Conservation (phyloP, 2,329 filamentous ascomycete genomes). For the Fusarium irregulare region DNA sequence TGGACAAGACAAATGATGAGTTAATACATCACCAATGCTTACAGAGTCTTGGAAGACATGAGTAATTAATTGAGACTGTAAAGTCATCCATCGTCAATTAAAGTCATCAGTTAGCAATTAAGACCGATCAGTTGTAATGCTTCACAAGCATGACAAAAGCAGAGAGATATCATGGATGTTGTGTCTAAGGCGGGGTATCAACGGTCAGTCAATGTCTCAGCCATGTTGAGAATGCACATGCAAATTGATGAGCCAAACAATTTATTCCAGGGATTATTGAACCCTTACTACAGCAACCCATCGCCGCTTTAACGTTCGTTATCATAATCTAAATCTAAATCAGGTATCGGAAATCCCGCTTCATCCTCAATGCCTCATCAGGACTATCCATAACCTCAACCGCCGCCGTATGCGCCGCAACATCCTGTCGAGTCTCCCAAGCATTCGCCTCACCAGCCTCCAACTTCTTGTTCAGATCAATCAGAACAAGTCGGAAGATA, state of each 20-base stretch:
- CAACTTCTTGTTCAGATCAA: constrained; percentile 60
- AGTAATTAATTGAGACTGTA: background rate
- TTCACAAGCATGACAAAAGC: too few relatives aligned
- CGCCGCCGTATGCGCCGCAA: constrained; percentile 55
- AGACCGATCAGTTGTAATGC: constrained; percentile 3
- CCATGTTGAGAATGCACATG: constrained; percentile 12
- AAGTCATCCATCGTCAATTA: background rate
- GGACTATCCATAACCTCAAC: constrained; percentile 55
- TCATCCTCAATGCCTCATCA: constrained; percentile 59
- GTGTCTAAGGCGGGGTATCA: constrained; percentile 11
- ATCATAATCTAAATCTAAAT: constrained; percentile 56
- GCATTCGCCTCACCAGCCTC: constrained; percentile 54
- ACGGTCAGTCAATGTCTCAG: background rate
- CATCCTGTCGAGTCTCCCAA: constrained; percentile 52
- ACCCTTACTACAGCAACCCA: background rate
- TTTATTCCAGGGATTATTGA: background rate
- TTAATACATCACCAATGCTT: constrained; percentile 15
- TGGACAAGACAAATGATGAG: constrained; percentile 16
- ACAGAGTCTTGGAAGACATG: background rate
- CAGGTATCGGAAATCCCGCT: constrained; percentile 61
- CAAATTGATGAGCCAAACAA: background rate
- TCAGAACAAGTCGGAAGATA: constrained; percentile 60
- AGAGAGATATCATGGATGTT: too few relatives aligned
- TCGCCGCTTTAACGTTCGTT: constrained; percentile 46
- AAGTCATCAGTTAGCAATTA: background rate